Conservation (phyloP, 1,284 basidiomycete genomes). For the Clitocybe nebularis region DNA sequence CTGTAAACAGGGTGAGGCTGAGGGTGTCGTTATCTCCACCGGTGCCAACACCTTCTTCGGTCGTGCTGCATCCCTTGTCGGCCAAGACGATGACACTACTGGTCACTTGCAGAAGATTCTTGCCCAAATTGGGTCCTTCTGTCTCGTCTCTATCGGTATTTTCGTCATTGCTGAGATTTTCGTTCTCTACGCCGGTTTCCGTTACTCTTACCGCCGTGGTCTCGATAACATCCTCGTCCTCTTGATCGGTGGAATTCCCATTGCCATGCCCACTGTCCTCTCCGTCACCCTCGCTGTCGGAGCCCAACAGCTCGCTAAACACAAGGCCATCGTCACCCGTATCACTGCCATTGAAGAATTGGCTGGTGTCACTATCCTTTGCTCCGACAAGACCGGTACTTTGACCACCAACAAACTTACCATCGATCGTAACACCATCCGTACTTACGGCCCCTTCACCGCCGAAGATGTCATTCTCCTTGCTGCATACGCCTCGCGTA, state of each 20-base stretch:
- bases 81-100: conserved; percentile 92
- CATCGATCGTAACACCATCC: conserved; percentile 91
- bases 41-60: conserved; percentile 96
- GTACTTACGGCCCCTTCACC: conserved; percentile 87
- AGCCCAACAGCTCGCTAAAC: conserved; percentile 96
- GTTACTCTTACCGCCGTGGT: conserved; percentile 88
- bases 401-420: conserved; percentile 99
- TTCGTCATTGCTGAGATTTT: conserved; percentile 91
- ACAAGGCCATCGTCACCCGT: conserved; percentile 98
- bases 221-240: conserved; percentile 96
- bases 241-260: conserved; percentile 98
- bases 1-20: conserved; percentile 96
- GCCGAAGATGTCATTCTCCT: conserved; percentile 90
- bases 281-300: conserved; percentile 97
- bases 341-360: conserved; percentile 98
- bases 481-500: conserved; percentile 93
- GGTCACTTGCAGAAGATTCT: conserved; percentile 98
- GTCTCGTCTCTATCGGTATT: conserved; percentile 88
- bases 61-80: conserved; percentile 92
- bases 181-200: conserved; percentile 85
- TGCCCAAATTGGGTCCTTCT: conserved; percentile 94
- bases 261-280: conserved; percentile 96
- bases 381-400: conserved; percentile 97
- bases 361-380: conserved; percentile 94
- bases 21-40: conserved; percentile 95